These are phyloP conservation scores for Fusarium sp. DNA, from an alignment of 2,329 filamentous ascomycete genomes.

Conservation along the genomic window DNA sequence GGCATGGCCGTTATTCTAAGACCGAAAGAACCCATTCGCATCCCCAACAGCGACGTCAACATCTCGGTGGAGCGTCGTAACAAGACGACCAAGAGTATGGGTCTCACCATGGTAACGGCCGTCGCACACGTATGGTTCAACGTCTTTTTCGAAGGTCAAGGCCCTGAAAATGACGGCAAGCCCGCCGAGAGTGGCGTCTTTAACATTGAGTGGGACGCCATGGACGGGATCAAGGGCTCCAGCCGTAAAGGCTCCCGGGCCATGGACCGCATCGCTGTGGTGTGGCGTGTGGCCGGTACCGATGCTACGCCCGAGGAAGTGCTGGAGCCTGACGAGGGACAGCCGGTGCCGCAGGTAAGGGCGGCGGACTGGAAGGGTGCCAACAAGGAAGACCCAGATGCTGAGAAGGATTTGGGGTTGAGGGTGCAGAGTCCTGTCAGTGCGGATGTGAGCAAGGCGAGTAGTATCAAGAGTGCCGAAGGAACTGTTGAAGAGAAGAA, in stretches of 20 bases:
- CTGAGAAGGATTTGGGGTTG: constrained; percentile 76
- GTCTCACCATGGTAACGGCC: constrained; percentile 89
- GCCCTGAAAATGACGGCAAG: constrained; percentile 74
- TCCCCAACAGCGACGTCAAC: constrained; percentile 89
- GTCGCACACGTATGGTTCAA: constrained; percentile 99
- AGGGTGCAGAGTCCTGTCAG: constrained; percentile 74
- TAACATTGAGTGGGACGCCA: constrained; percentile 70
- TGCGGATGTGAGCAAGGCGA: constrained; percentile 77
- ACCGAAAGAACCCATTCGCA: constrained; percentile 73
- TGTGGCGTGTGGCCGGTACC: constrained; percentile 73
- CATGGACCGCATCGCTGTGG: constrained; percentile 84
- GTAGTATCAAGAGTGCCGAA: constrained; percentile 67
- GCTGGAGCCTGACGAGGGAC: constrained; percentile 73
- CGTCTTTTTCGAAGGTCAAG: constrained; percentile 87
- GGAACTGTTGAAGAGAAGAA: constrained; percentile 13
- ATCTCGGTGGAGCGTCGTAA: constrained; percentile 90
- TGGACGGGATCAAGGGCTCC: constrained; percentile 96
- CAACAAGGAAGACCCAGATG: constrained; percentile 53
- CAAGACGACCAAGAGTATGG: constrained; percentile 79
- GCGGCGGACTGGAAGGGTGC: constrained; percentile 82
- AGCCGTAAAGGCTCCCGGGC: constrained; percentile 83
- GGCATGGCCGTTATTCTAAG: constrained; percentile 84
- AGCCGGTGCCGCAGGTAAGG: constrained; percentile 76
- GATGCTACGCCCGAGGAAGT: constrained; percentile 51
- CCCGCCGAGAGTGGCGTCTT: constrained; percentile 76